Evolutionary conservation across 164 flowering plant species (phyloP).

Genomic region (Buxus sempervirens): DNA sequence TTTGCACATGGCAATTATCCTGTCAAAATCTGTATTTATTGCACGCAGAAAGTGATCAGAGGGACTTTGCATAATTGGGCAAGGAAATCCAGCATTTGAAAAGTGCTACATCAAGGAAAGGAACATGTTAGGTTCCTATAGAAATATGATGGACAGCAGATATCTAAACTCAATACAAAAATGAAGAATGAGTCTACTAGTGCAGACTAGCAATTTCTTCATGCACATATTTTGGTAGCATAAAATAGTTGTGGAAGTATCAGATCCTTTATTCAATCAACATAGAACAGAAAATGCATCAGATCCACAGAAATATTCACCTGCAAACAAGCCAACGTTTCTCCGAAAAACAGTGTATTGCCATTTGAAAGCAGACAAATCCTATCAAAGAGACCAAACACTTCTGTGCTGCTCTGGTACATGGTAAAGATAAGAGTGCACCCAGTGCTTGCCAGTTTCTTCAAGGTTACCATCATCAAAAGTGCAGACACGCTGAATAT

Average conservation of each 20-base stretch:
- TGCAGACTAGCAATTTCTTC: neutral
- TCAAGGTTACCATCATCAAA: conserved; percentile 97
- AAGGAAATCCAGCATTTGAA: conserved; percentile 99
- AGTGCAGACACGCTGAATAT: conserved; percentile 88
- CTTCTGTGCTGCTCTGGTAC: conserved; percentile 98
- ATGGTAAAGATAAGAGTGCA: conserved; percentile 91
- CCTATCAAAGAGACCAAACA: conserved; percentile 96
- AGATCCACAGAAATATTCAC: conserved; percentile 28
- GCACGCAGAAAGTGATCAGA: conserved; percentile 99
- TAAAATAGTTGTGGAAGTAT: neutral
- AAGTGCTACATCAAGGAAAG: conserved; percentile 68
- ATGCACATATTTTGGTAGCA: conserved; percentile 5
- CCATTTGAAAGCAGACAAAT: conserved; percentile 98
- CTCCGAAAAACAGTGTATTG: conserved; percentile 95
- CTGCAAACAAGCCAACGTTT: conserved; percentile 98
- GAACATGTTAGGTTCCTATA: neutral
- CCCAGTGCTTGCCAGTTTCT: conserved; percentile 95
- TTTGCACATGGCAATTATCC: conserved; percentile 98
- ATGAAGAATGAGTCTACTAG: neutral
- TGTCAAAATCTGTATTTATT: conserved; percentile 92
- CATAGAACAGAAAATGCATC: neutral
- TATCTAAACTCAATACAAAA: neutral
- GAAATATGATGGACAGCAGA: neutral
- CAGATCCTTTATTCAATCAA: neutral
- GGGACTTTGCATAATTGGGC: conserved; percentile 99